These are phyloP conservation scores for Coniochaeta pulveracea DNA, from an alignment of 2,329 filamentous ascomycete species.

Conservation along the genomic window DNA sequence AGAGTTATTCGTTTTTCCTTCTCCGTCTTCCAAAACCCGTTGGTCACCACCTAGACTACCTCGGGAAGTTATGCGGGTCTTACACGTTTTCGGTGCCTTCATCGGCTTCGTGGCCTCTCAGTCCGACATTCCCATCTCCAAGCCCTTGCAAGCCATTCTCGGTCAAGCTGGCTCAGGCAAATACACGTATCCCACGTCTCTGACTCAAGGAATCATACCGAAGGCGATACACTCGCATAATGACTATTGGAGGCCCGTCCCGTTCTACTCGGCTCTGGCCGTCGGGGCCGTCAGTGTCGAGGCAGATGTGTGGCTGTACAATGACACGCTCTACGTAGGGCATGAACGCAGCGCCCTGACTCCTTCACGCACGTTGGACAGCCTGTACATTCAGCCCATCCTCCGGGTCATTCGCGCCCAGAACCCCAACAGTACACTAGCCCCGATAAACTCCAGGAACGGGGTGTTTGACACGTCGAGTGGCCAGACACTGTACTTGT, in stretches of 20 bases:
- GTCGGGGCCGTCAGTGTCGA: conserved; percentile 53
- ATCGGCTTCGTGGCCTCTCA: background rate
- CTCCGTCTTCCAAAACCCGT: too few species aligned
- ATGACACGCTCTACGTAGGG: conserved; percentile 46
- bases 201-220: conserved; percentile 41
- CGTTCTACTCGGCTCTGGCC: conserved; percentile 49
- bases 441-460: conserved; percentile 24
- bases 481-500: conserved; percentile 41
- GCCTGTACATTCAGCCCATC: conserved; percentile 52
- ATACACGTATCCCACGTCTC: conserved; percentile 35
- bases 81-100: background rate
- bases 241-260: conserved; percentile 56
- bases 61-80: too few species aligned
- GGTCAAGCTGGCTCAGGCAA: conserved; percentile 20
- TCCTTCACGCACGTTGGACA: conserved; percentile 41
- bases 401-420: conserved; percentile 40
- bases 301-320: conserved; percentile 55
- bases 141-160: conserved; percentile 7
- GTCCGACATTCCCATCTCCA: conserved; percentile 9
- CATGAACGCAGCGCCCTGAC: conserved; percentile 44
- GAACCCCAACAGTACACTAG: conserved; percentile 35
- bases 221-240: conserved; percentile 57
- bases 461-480: conserved; percentile 45
- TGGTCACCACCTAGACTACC: too few species aligned
- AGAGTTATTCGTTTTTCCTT: too few species aligned